phyloP scores from a whole-genome alignment of 164 flowering plant genomes.

The Amborella trichopoda region DNA sequence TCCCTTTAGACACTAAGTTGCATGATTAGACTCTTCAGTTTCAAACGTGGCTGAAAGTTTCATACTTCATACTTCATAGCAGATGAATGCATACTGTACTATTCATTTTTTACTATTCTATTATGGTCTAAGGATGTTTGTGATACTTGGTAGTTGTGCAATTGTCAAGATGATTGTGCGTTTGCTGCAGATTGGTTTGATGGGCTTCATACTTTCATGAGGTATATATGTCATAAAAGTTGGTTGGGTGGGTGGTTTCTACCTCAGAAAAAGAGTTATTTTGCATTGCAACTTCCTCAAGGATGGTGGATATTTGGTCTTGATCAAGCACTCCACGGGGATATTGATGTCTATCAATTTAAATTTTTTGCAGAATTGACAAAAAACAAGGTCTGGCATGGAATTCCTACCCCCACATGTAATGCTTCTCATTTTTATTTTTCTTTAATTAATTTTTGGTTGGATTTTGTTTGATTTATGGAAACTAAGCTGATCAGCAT shows the following conservation, averaged over 20 bases:
- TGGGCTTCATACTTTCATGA: slow-evolving; percentile 94
- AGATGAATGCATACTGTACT: too few species aligned
- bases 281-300: slow-evolving; percentile 91
- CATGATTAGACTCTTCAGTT: too few species aligned
- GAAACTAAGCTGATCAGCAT: too few species aligned
- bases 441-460: too few species aligned
- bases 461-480: too few species aligned
- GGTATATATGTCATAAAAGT: slow-evolving; percentile 90
- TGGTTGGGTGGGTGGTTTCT: slow-evolving; percentile 99
- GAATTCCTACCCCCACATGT: slow-evolving; percentile 3
- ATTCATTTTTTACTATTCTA: too few species aligned
- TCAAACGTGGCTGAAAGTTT: too few species aligned
- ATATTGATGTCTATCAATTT: slow-evolving; percentile 96
- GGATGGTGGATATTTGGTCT: slow-evolving; percentile 99
- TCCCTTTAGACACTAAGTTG: too few species aligned
- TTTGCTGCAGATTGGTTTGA: slow-evolving; percentile 88
- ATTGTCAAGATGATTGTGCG: neutral
- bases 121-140: too few species aligned
- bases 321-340: slow-evolving; percentile 92
- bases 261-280: slow-evolving; percentile 97
- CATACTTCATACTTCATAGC: too few species aligned
- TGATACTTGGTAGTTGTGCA: too few species aligned
- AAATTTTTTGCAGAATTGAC: slow-evolving; percentile 79
- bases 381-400: slow-evolving; percentile 47
- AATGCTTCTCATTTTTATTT: too few species aligned